These are phyloP conservation scores for Tinospora cordifolia DNA, from an alignment of 164 flowering plant genomes.

Conservation along the genomic window DNA sequence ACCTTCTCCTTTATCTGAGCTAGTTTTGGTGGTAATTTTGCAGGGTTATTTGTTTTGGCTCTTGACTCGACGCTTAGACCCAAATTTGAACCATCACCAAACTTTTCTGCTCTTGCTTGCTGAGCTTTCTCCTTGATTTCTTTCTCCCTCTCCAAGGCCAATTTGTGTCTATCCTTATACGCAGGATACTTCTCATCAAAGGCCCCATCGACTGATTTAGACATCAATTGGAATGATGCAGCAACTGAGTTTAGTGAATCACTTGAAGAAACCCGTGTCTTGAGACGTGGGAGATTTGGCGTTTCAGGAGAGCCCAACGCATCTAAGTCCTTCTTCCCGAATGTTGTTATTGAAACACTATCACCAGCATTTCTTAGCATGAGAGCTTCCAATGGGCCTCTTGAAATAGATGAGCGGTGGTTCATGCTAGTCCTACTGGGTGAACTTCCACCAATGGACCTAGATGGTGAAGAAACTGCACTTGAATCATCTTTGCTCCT, in stretches of 20 bases:
- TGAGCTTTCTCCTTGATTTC: constrained; percentile 77
- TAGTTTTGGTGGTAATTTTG: constrained; percentile 62
- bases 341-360: constrained; percentile 73
- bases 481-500: constrained; percentile 75
- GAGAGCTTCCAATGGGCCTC: constrained; percentile 80
- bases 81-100: constrained; percentile 39
- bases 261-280: constrained; percentile 39
- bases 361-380: constrained; percentile 90
- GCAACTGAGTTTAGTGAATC: constrained; percentile 63
- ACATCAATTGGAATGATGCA: constrained; percentile 79
- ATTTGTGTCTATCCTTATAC: constrained; percentile 80
- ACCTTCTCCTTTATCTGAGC: constrained; percentile 67
- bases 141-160: constrained; percentile 87
- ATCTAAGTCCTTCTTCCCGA: constrained; percentile 60
- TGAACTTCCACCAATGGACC: constrained; percentile 70
- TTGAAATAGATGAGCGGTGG: constrained; percentile 33
- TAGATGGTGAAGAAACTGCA: constrained; percentile 59
- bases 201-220: constrained; percentile 81
- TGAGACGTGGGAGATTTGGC: constrained; percentile 44
- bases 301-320: constrained; percentile 42
- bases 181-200: constrained; percentile 88
- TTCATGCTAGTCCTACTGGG: constrained; percentile 55
- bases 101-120: constrained; percentile 72
- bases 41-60: constrained; percentile 26
- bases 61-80: constrained; percentile 22